Conservation (phyloP, 306 rosid species). For the Rosa persica region DNA sequence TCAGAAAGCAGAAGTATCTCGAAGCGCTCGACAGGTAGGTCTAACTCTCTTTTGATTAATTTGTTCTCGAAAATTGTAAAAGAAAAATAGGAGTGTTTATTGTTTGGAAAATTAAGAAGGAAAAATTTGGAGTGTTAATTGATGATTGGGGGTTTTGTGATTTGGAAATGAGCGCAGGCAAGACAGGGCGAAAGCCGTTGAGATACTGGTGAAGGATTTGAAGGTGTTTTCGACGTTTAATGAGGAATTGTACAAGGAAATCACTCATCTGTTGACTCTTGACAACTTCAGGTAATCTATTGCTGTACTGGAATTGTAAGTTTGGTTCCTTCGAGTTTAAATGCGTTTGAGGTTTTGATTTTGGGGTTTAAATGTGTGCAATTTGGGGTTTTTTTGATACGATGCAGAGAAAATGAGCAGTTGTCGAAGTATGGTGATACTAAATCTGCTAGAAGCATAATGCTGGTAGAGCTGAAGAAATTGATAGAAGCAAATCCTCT, state of each 20-base stretch:
- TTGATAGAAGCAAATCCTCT: conserved; percentile 30
- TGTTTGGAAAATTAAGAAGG: background rate
- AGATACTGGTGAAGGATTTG: conserved; percentile 32
- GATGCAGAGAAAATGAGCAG: conserved; percentile 32
- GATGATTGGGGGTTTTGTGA: background rate
- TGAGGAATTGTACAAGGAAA: conserved; percentile 27
- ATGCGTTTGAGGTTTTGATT: background rate
- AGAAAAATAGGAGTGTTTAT: background rate
- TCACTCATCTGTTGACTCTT: conserved; percentile 25
- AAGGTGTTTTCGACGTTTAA: conserved; percentile 24
- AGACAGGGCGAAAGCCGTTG: conserved; percentile 27
- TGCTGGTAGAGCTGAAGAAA: conserved; percentile 27
- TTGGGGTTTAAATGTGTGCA: background rate
- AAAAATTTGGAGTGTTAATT: background rate
- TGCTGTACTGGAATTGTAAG: background rate
- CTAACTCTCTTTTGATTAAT: background rate
- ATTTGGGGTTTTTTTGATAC: background rate
- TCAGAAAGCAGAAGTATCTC: conserved; percentile 32
- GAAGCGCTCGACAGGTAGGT: conserved; percentile 25
- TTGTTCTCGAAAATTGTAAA: background rate
- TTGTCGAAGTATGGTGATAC: conserved; percentile 30
- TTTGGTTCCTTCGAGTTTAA: background rate
- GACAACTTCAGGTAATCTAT: conserved; percentile 27
- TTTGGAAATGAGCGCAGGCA: conserved; percentile 17
- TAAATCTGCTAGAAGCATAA: conserved; percentile 23